Evolutionary conservation across 345 rosid species (phyloP), one percentile per base, ranked within the genome.

Genomic region (Conringia planisiliqua): DNA sequence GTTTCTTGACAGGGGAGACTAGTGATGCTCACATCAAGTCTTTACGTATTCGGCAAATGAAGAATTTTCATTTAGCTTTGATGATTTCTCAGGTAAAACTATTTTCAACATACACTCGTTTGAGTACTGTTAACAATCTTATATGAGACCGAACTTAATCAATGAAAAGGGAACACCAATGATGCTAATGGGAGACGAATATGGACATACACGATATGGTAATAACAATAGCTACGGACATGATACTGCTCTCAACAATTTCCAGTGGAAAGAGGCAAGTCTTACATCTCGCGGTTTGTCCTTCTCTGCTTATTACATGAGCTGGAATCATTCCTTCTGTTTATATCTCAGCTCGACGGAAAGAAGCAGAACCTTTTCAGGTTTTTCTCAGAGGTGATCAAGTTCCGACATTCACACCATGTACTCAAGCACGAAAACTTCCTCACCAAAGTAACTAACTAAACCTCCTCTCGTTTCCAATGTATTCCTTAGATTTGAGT

Each of bases 131-230:
- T 36, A 36, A 16, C 48, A 61, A n/a, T 38, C 38, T 18, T 14
- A 70, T 51, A 35, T 59, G 69, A 67, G 24, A 66, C 47, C 1
- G 11, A 44, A 11, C 20, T 14, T 57, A 66, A 70, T 40, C 22
- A 66, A 29, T 71, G 66, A 77, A 26, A 84, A 91, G 97, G 97
- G 98, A 71, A 81, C 82, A 46, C 97, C 97, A 55, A 90, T 94
- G 98, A 90, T 90, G 96, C 80, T 91, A 40, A 94, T 94, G 98
- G 97, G 98, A 61, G 98, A 91, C 70, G 99, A 91, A 67, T 91
- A 95, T 52, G 97, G 88, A 18, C 97, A 95, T 76, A 86, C 97
- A 0, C 88, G 96, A 26, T 80, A 83, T 80, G 99, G 99, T 70
- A 95, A 91, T 62, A 95, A 91, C 89, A 95, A 90, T 75, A 90